Conservation (phyloP, 2,329 filamentous ascomycete species). For the Arachnopeziza araneosa region DNA sequence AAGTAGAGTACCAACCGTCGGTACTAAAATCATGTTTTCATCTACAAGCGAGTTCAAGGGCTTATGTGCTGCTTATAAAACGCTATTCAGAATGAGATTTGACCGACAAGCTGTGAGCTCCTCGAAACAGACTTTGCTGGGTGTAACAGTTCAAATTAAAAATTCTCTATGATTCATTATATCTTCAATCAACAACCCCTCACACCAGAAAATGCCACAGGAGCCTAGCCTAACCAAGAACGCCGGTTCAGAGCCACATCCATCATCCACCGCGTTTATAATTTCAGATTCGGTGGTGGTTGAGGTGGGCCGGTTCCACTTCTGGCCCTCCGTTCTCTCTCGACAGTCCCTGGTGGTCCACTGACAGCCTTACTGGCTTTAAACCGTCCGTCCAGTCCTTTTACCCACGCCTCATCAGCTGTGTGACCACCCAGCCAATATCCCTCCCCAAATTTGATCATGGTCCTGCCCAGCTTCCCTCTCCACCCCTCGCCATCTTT, state of each 20-base stretch:
- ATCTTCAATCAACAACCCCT: not conserved
- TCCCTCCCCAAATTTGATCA: constrained; percentile 66
- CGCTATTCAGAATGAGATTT: no score
- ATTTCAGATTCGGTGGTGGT: constrained; percentile 22
- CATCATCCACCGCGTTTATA: constrained; percentile 6
- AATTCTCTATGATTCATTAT: not conserved
- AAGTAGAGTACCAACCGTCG: no score
- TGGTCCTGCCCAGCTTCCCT: constrained; percentile 70
- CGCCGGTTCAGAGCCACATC: not conserved
- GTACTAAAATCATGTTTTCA: no score
- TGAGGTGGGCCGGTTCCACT: constrained; percentile 35
- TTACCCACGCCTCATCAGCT: constrained; percentile 63
- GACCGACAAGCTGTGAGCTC: no score
- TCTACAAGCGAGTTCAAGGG: no score
- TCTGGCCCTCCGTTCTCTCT: constrained; percentile 39
- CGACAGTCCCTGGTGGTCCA: constrained; percentile 34
- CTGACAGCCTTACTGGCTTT: constrained; percentile 38
- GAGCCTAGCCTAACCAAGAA: not conserved
- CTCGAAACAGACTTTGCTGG: not conserved
- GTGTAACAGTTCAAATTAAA: not conserved
- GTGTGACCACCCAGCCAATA: constrained; percentile 74
- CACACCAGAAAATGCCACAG: not conserved
- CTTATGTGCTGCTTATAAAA: no score
- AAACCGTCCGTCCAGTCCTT: constrained; percentile 56
- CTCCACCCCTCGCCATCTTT: constrained; percentile 75